Conservation (phyloP, 2,329 filamentous ascomycete species). For the Talaromyces sp. region DNA sequence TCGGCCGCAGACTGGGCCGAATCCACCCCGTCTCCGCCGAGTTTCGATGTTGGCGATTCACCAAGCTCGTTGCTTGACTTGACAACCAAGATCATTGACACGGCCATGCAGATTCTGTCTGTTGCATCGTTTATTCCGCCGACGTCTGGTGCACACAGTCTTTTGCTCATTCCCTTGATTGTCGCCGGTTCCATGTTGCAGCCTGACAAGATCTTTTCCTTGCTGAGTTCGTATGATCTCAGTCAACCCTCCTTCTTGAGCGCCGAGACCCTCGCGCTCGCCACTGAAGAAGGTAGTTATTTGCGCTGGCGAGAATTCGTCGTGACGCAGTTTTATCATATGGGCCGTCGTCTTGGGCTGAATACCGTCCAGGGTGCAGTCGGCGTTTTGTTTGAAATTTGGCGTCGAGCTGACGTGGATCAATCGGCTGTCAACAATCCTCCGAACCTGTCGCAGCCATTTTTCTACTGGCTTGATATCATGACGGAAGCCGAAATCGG, state of each 20-base stretch:
- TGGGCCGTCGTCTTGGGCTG: not conserved
- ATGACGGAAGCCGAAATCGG: not conserved
- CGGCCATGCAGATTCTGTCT: not conserved
- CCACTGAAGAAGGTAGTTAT: not conserved
- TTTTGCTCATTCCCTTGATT: not conserved
- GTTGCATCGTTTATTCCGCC: not conserved
- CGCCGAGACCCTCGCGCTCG: not conserved
- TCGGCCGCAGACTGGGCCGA: not conserved
- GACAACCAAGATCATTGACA: not conserved
- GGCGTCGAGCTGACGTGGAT: not conserved
- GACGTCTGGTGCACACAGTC: not conserved
- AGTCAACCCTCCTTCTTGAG: not conserved
- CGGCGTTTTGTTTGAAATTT: not conserved
- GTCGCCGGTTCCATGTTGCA: not conserved
- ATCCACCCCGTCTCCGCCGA: not conserved
- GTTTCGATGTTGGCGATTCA: not conserved
- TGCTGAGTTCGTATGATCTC: not conserved
- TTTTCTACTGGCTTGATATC: not conserved
- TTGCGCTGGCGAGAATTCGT: not conserved
- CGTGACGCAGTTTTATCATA: not conserved
- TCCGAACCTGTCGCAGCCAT: not conserved
- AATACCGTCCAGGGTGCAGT: not conserved
- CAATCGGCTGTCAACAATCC: not conserved
- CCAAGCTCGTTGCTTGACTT: not conserved
- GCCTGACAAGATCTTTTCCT: not conserved